These are phyloP conservation scores for Starmera stellimalicola DNA, from an alignment of 1,139 yeast genomes.

Conservation along the genomic window DNA sequence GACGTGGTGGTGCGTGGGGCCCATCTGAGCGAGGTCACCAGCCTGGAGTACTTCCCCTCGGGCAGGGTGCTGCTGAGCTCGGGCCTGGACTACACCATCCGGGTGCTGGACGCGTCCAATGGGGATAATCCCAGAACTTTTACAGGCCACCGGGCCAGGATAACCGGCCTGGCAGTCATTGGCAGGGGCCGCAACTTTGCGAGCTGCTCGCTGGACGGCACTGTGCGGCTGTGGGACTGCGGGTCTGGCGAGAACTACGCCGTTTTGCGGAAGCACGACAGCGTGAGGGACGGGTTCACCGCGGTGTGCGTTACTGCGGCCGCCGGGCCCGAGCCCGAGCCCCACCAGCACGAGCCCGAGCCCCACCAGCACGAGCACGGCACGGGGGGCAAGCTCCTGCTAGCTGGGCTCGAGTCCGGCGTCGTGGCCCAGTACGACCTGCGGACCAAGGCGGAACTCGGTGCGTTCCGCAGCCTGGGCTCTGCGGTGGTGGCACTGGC, in stretches of 20 bases:
- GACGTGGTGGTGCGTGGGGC: slow-evolving; percentile 24
- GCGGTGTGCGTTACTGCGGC: slow-evolving; percentile 16
- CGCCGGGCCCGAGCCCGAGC: too few relatives aligned
- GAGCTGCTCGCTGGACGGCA: slow-evolving; percentile 42
- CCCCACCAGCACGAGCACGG: slow-evolving; percentile 32
- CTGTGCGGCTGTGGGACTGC: slow-evolving; percentile 58
- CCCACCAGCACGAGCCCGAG: not conserved
- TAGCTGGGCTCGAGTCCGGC: slow-evolving; percentile 45
- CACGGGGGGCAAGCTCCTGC: slow-evolving; percentile 28
- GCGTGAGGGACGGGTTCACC: slow-evolving; percentile 26
- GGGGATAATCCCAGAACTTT: slow-evolving; percentile 43
- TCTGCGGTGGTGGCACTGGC: slow-evolving; percentile 12
- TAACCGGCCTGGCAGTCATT: slow-evolving; percentile 39
- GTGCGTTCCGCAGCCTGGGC: slow-evolving; percentile 15
- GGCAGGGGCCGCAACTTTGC: slow-evolving; percentile 61
- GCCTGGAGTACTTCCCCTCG: slow-evolving; percentile 45
- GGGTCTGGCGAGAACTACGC: slow-evolving; percentile 40
- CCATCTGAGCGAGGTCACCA: slow-evolving; percentile 38
- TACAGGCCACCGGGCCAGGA: slow-evolving; percentile 33
- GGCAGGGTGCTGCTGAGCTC: slow-evolving; percentile 45
- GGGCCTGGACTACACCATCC: slow-evolving; percentile 46
- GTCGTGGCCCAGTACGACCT: slow-evolving; percentile 31
- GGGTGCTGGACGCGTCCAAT: slow-evolving; percentile 44
- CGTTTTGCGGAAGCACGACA: slow-evolving; percentile 27
- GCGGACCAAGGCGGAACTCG: slow-evolving; percentile 15